Conservation (phyloP, 345 rosid genomes). For the Arabis hirsuta region DNA sequence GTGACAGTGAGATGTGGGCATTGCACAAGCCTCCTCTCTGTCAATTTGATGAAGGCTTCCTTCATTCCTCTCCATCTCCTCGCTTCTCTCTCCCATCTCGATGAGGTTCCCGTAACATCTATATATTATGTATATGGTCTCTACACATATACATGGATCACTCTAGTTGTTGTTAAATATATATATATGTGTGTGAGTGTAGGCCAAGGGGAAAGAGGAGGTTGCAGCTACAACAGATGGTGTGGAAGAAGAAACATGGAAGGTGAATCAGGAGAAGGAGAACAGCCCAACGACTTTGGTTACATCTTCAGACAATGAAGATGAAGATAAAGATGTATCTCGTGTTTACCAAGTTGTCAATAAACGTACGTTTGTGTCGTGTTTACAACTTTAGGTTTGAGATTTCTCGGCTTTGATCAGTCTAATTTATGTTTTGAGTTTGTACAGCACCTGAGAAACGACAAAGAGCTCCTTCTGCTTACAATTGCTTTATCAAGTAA, state of each 20-base stretch:
- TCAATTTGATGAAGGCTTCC: constrained; percentile 88
- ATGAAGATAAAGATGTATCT: constrained; percentile 64
- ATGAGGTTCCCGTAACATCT: constrained; percentile 44
- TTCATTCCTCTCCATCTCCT: constrained; percentile 80
- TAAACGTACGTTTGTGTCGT: constrained; percentile 64
- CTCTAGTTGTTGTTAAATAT: constrained; percentile 1
- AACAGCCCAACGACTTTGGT: constrained; percentile 53
- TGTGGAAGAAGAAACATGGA: constrained; percentile 43
- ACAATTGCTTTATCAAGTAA: constrained; percentile 96
- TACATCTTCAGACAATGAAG: constrained; percentile 72
- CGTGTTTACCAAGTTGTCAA: constrained; percentile 65
- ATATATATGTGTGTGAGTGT: not conserved
- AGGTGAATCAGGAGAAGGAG: constrained; percentile 38
- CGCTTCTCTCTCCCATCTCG: constrained; percentile 64
- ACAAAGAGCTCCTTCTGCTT: constrained; percentile 97
- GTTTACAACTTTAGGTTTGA: not conserved
- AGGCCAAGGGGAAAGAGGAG: constrained; percentile 54
- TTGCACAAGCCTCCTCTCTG: constrained; percentile 93
- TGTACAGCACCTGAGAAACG: constrained; percentile 92
- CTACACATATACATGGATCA: not conserved
- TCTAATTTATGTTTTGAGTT: constrained; percentile 17
- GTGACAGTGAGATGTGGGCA: constrained; percentile 97
- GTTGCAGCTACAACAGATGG: constrained; percentile 40
- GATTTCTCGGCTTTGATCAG: not conserved
- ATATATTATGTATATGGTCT: not conserved